Evolutionary conservation across 1,284 basidiomycete species (phyloP), one percentile per base, ranked within the genome.

Genomic region (Albatrellus sp.): DNA sequence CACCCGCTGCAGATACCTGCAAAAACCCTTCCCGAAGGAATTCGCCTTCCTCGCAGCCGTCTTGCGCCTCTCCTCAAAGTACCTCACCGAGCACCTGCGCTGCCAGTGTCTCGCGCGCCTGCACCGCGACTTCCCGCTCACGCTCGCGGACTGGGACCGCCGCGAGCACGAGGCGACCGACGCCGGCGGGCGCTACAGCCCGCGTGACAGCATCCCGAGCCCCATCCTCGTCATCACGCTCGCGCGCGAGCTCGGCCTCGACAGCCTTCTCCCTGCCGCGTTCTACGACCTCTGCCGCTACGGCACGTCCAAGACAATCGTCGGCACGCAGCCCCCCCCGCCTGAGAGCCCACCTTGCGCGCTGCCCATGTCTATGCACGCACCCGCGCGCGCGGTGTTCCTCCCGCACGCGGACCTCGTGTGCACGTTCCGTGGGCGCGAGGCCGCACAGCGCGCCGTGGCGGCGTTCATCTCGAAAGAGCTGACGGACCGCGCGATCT

Each of bases 201-300:
- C 75, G 1, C 65, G 70, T 14, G 65, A 69, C 35, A 57, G 57
- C 33, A 72, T 65, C 49, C 57, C 68, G 1, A 80, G 83, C 58
- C 78, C 71, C 2, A 64, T 79, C 48, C 65, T 77, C 39, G 66
- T 78, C 42, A 78, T 85, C 57, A 70, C 77, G 46, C 72, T 85
- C 46, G 79, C 80, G 1, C 59, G 77, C 35, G 75, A 83, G 46
- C 71, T 83, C 46, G 67, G 67, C 39, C 58, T 81, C 0, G 62
- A 67, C 7, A 62, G 67, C 2, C 57, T 85, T 42, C 67, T 85
- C 11, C 74, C 79, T 2, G 66, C 77, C 28, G 80, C 80, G 0
- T 73, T 85, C 54, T 84, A 84, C 57, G 80, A 85, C 50, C 68
- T 85, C 34, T 73, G 77, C 2, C 69, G 81, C 16, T 83, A 83